Conservation (phyloP, 805 yeast genomes). For the Lipomyces mesembrius region DNA sequence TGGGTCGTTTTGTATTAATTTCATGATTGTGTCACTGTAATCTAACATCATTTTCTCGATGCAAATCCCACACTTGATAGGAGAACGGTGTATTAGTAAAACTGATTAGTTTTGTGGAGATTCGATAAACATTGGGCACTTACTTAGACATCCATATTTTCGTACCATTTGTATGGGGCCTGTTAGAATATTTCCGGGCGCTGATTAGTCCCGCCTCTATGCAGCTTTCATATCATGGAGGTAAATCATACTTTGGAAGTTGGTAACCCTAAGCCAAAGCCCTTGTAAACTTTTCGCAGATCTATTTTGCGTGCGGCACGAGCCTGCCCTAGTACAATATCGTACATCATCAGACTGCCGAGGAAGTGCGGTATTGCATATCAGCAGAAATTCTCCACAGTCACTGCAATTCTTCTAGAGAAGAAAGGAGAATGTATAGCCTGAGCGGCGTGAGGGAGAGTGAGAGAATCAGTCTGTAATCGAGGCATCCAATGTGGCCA, state of each 20-base stretch:
- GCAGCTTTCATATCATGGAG: neutral
- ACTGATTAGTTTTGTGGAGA: too few relatives aligned
- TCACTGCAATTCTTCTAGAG: neutral
- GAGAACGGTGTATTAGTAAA: too few relatives aligned
- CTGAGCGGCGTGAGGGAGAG: neutral
- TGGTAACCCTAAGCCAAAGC: slow-evolving; percentile 2
- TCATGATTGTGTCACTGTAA: slow-evolving; percentile 1
- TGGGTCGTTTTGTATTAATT: neutral
- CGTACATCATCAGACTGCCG: too few relatives aligned
- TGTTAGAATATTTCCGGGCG: neutral
- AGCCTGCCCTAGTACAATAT: neutral
- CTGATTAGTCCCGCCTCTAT: neutral
- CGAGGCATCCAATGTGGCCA: slow-evolving; percentile 47
- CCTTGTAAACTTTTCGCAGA: neutral
- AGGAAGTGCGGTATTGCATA: neutral
- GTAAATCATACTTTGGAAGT: too few relatives aligned
- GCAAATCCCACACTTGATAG: neutral
- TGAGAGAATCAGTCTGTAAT: neutral
- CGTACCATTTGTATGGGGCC: too few relatives aligned
- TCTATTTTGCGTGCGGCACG: neutral
- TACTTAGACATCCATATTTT: too few relatives aligned
- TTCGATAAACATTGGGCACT: too few relatives aligned
- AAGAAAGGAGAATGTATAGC: neutral
- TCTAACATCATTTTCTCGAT: neutral
- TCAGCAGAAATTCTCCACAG: neutral